Evolutionary conservation across 2,329 filamentous ascomycete genomes (phyloP).

Genomic region (Samsoniella hepiali): DNA sequence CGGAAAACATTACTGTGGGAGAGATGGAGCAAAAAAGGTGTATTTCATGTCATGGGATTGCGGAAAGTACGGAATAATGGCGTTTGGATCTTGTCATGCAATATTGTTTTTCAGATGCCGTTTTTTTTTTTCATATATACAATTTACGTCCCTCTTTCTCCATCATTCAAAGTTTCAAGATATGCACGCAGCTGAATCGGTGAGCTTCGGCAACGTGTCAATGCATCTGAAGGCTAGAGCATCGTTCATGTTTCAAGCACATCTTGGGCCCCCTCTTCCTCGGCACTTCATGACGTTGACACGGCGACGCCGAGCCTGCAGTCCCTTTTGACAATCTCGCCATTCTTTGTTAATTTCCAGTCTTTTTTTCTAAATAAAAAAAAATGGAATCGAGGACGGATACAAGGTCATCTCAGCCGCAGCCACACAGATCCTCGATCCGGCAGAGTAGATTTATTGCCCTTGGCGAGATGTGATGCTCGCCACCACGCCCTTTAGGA

Average conservation of each 20-base stretch:
- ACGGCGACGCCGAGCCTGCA: background rate
- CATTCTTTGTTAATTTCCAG: no score
- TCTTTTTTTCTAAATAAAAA: no score
- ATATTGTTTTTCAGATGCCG: background rate
- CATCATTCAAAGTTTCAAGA: background rate
- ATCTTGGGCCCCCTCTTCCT: background rate
- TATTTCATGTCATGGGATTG: background rate
- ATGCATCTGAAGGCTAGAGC: background rate
- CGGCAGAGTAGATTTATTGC: no score
- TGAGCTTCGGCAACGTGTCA: background rate
- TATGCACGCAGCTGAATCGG: background rate
- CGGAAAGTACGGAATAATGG: background rate
- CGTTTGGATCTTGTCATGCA: slow-evolving; percentile 4
- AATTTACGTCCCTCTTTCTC: background rate
- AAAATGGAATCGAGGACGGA: no score
- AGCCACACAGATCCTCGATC: no score
- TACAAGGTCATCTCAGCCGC: no score
- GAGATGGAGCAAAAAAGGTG: background rate
- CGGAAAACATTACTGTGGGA: background rate
- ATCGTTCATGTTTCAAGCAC: background rate
- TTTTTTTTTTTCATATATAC: background rate
- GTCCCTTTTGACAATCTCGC: no score
- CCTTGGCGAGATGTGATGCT: no score
- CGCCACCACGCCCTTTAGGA: no score
- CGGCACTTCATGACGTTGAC: background rate